phyloP scores from a whole-genome alignment of 164 flowering plant genomes.

The Vitis riparia region DNA sequence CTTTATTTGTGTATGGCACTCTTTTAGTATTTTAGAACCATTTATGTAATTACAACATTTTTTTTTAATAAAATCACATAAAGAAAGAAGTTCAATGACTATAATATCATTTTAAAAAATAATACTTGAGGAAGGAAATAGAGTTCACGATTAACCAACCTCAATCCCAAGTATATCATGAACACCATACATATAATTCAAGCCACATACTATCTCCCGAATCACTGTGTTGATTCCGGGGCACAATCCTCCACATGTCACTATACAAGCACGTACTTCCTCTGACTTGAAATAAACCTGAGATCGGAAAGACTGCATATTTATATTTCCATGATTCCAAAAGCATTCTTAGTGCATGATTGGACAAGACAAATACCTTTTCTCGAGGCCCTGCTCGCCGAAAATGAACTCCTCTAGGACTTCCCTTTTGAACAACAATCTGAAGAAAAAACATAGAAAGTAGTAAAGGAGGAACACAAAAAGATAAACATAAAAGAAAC shows the following conservation, averaged over 20 bases:
- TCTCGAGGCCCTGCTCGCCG: constrained; percentile 65
- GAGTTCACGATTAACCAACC: constrained; percentile 25
- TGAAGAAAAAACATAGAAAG: constrained; percentile 5
- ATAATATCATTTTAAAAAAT: background rate
- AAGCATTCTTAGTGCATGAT: background rate
- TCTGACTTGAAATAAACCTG: constrained; percentile 65
- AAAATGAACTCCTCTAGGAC: constrained; percentile 59
- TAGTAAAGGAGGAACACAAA: background rate
- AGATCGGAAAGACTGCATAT: background rate
- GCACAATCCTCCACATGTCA: constrained; percentile 72
- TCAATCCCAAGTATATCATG: constrained; percentile 54
- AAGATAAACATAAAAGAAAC: background rate
- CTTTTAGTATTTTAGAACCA: too few species aligned
- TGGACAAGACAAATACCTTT: constrained; percentile 28
- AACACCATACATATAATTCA: constrained; percentile 61
- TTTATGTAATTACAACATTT: too few species aligned
- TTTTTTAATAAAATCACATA: too few species aligned
- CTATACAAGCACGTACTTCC: constrained; percentile 65
- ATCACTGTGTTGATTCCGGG: constrained; percentile 72
- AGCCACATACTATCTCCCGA: constrained; percentile 65
- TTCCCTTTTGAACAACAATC: constrained; percentile 51
- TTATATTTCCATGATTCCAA: background rate
- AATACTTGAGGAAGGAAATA: background rate
- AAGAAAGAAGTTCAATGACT: background rate
- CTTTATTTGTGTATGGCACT: too few species aligned